Base-by-base conservation (phyloP, 306 rosid genomes). In the Trifolium fragiferum region DNA sequence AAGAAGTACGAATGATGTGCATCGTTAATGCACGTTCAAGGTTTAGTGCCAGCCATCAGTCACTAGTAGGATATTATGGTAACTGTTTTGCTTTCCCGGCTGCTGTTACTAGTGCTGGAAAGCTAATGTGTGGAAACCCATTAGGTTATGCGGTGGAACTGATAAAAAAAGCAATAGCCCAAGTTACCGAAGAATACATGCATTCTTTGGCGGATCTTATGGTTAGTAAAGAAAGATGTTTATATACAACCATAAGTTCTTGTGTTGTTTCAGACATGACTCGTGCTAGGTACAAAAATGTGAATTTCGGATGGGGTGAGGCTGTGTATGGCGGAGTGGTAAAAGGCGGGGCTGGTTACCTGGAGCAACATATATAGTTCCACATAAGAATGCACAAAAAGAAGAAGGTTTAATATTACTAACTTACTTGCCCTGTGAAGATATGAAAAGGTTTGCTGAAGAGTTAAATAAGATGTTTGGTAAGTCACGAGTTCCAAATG, bases 241-340 rank as follows among this genome's bases (percentile, higher is more conserved):
- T 3, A 2, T 78, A 43, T 20, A 67, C 54, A 0, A 15, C 21
- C 0, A 57, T 27, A 0, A 41, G 84, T 0, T 21, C 85, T 2
- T 80, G 6, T 0, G 0, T 54, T 4, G 84, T 90, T 25, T 83
- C 89, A 0, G 82, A 90, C 30, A 0, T 6, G 1, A 53, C 79
- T 0, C 65, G 72, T 27, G 10, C 6, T 0, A 66, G 53, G 3
- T 6, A 68, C 0, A 37, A 8, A 47, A 70, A 79, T 13, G 33
- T 87, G 3, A 53, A 84, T 51, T 89, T 84, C 33, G 93, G 96
- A 1, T 87, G 90, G 91, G 92, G 90, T 5, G 64, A 61, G 15
- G 79, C 88, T 0, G 14, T 68, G 1, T 85, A 53, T 72, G 82
- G 67, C 16, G 89, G 88, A 16, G 41, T 8, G 0, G 76, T 85